These are phyloP conservation scores for Sesbania bispinosa DNA, from an alignment of 306 rosid species.

Conservation along the genomic window DNA sequence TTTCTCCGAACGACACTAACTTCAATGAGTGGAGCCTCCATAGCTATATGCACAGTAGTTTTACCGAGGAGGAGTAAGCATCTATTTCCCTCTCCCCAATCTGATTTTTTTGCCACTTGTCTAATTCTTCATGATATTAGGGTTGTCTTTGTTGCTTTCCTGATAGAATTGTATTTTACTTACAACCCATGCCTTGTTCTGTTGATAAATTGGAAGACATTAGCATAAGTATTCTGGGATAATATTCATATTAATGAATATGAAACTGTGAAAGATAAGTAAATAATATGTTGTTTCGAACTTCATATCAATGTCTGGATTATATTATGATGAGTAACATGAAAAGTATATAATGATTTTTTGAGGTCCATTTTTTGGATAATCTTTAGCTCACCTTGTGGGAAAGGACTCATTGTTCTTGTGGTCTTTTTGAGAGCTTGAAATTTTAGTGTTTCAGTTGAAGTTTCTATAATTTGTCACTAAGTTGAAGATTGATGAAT, in stretches of 20 bases:
- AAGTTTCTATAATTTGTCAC: constrained; percentile 6
- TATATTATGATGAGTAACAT: neutral
- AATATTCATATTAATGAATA: neutral
- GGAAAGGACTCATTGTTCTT: neutral
- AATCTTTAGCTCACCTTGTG: neutral
- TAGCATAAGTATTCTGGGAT: too few species aligned
- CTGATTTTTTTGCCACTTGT: too few species aligned
- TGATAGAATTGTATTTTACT: too few species aligned
- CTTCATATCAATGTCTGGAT: constrained; percentile 6
- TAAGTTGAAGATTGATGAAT: constrained; percentile 22
- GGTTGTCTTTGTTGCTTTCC: too few species aligned
- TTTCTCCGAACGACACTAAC: too few species aligned
- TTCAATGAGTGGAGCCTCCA: too few species aligned
- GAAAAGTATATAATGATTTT: constrained; percentile 3
- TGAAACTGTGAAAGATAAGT: neutral
- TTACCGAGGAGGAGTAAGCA: too few species aligned
- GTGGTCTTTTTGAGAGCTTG: neutral
- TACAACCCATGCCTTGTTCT: too few species aligned
- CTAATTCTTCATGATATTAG: too few species aligned
- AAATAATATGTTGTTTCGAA: neutral
- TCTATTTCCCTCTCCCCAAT: too few species aligned
- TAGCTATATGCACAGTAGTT: too few species aligned
- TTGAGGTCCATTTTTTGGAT: neutral
- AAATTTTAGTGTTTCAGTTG: constrained; percentile 16
- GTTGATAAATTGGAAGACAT: too few species aligned